Base-by-base conservation (phyloP, 164 flowering plant genomes). In the Vitis rupestris region DNA sequence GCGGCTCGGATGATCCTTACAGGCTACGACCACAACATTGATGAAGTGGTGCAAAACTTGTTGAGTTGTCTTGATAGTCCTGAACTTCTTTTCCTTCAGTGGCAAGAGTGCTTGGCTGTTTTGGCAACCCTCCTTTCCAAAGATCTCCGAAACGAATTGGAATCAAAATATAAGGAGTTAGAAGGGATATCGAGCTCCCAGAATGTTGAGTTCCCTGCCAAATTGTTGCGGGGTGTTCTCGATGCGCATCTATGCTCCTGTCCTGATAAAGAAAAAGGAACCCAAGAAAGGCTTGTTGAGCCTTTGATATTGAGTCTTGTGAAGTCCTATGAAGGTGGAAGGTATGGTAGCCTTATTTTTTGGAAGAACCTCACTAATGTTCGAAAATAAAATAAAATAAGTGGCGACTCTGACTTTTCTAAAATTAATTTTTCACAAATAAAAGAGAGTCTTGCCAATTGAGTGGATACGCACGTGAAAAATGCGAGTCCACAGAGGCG, bases 21-120 rank as follows among this genome's bases (percentile, higher is more conserved):
- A 27, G 99, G 98, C 75, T 96, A 92, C 74, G 97, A 88, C 67
- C 98, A 96, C 75, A 85, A 92, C 57, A 88, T 96, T 76, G 97
- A 90, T 76, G 97, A 93, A 63, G 99, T 93, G 0, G 97, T 96
- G 63, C 98, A 90, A 77, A 90, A 82, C 76, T 82, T 96, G 85
- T 91, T 96, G 14, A 81, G 75, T 71, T 92, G 98, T 76, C 87
- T 96, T 69, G 99, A 96, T 67, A 96, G 91, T 81, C 99, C 99
- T 64, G 94, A 96, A 75, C 92, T 96, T 64, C 99, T 98, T 68
- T 89, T 90, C 84, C 93, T 96, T 70, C 99, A 93, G 76, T 96
- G 99, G 99, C 99, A 96, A 92, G 99, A 96, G 78, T 86, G 86
- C 83, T 76, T 92, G 80, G 81, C 99, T 63, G 99, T 96, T 71